Percentiles rank a stretch among this genome's conserved stretches.
Evolutionary conservation across 352 stramenopile species (phyloP).

Genomic region (Nothophytophthora sp.): DNA sequence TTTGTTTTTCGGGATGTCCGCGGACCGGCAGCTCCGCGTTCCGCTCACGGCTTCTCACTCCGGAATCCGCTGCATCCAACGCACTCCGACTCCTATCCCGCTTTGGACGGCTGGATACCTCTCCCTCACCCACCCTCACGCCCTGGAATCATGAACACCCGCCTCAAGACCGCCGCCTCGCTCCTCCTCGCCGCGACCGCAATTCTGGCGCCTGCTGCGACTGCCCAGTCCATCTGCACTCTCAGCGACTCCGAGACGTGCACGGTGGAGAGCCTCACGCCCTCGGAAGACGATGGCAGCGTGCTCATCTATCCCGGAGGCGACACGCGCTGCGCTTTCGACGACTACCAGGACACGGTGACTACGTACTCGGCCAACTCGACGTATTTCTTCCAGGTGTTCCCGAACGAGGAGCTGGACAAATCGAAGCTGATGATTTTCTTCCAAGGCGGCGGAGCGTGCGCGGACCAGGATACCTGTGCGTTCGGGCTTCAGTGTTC

Average conservation of each 20-base stretch:
- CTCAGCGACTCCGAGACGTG: slow-evolving; percentile 20
- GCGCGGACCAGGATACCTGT: slow-evolving; percentile 55
- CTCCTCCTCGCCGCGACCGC: too few relatives aligned
- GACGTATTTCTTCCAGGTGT: slow-evolving; percentile 62
- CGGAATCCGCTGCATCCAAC: too few relatives aligned
- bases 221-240: slow-evolving; percentile 6
- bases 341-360: slow-evolving; percentile 30
- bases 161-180: too few relatives aligned
- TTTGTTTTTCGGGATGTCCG: too few relatives aligned
- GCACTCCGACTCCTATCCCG: too few relatives aligned
- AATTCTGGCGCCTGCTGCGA: too few relatives aligned
- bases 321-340: slow-evolving; percentile 43
- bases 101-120: too few relatives aligned
- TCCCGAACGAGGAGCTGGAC: slow-evolving; percentile 34
- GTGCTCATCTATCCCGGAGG: slow-evolving; percentile 39
- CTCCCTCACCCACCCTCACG: too few relatives aligned
- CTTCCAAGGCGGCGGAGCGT: slow-evolving; percentile 59
- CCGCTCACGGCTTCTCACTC: too few relatives aligned
- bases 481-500: slow-evolving; percentile 52
- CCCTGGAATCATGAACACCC: too few relatives aligned
- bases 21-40: too few relatives aligned
- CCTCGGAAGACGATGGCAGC: slow-evolving; percentile 22
- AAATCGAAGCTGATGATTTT: slow-evolving; percentile 61
- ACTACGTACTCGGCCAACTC: slow-evolving; percentile 32
- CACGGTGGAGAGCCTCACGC: slow-evolving; percentile 21